Base-by-base conservation (phyloP, 768 basidiomycete species). In the Auriscalpium microsporum region DNA sequence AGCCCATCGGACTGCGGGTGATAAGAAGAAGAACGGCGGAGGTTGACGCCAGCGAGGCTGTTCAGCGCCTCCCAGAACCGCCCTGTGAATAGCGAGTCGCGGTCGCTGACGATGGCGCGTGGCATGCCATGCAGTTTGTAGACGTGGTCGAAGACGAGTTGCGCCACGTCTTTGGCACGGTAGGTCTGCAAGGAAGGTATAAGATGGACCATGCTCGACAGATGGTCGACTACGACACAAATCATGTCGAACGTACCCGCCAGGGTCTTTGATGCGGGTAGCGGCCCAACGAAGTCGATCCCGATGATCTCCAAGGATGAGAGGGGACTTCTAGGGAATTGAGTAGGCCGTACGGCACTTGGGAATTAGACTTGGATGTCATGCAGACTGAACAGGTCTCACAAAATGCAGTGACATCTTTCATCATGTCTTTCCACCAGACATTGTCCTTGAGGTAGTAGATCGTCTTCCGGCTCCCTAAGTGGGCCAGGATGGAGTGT, bases 1-100 rank as follows among this genome's bases (percentile, higher is more conserved):
- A 68, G 55, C 0, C 75, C 72, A 56, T 77, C 73, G 0, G 73
- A 71, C 54, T 78, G 62, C 0, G 76, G 76, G 55, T 78, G 76
- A 54, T 68, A 77, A 0, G 73, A 59, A 0, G 69, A 71, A 0
- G 72, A 74, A 68, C 78, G 69, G 0, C 62, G 49, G 1, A 73
- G 61, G 13, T 70, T 63, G 0, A 63, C 62, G 0, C 70, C 69
- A 0, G 72, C 53, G 6, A 63, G 61, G 42, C 57, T 48, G 54
- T 73, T 62, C 0, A 78, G 58, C 10, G 66, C 62, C 9, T 52
- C 48, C 78, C 76, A 78, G 56, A 77, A 78, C 0, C 42, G 50
- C 14, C 72, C 72, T 0, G 73, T 77, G 60, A 78, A 79, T 5
- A 73, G 58, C n/a, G n/a, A n/a, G n/a, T n/a, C n/a, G n/a, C n/a